Conservation (phyloP, 1,139 yeast genomes). For the Candida gigantensis region DNA sequence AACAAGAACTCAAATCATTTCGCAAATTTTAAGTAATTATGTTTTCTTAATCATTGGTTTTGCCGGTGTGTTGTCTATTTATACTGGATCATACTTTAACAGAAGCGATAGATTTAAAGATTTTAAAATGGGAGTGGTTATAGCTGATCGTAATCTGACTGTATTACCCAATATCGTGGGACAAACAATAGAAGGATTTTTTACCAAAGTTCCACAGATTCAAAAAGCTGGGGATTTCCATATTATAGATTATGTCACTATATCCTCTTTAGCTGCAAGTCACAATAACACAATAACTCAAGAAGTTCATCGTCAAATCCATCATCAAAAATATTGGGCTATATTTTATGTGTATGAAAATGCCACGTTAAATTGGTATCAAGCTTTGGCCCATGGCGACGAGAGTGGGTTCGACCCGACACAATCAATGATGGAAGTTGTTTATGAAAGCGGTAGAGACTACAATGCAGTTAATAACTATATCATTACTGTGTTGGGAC, state of each 20-base stretch:
- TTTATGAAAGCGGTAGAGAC: slow-evolving; percentile 36
- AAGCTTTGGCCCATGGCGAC: slow-evolving; percentile 19
- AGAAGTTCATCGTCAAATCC: slow-evolving; percentile 32
- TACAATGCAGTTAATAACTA: slow-evolving; percentile 30
- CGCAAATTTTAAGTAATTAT: slow-evolving; percentile 26
- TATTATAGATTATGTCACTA: slow-evolving; percentile 22
- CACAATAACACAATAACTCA: slow-evolving; percentile 23
- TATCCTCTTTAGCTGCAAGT: slow-evolving; percentile 19
- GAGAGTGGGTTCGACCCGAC: slow-evolving; percentile 20
- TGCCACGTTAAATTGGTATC: slow-evolving; percentile 25
- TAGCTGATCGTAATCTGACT: slow-evolving; percentile 26
- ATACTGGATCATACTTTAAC: slow-evolving; percentile 34
- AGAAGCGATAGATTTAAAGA: slow-evolving; percentile 22
- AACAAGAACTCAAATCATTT: slow-evolving; percentile 20
- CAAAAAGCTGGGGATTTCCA: slow-evolving; percentile 26
- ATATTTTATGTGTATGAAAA: slow-evolving; percentile 30
- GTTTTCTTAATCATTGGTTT: slow-evolving; percentile 26
- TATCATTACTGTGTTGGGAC: slow-evolving; percentile 20
- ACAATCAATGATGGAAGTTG: slow-evolving; percentile 21
- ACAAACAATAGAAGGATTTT: slow-evolving; percentile 23
- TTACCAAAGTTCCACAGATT: slow-evolving; percentile 23
- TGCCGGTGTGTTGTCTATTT: slow-evolving; percentile 25
- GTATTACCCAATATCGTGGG: slow-evolving; percentile 29
- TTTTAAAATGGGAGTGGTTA: slow-evolving; percentile 27
- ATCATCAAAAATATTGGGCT: slow-evolving; percentile 35